Evolutionary conservation across 1,284 basidiomycete species (phyloP), one percentile per base, ranked within the genome.

Genomic region (Peniophora sp.): DNA sequence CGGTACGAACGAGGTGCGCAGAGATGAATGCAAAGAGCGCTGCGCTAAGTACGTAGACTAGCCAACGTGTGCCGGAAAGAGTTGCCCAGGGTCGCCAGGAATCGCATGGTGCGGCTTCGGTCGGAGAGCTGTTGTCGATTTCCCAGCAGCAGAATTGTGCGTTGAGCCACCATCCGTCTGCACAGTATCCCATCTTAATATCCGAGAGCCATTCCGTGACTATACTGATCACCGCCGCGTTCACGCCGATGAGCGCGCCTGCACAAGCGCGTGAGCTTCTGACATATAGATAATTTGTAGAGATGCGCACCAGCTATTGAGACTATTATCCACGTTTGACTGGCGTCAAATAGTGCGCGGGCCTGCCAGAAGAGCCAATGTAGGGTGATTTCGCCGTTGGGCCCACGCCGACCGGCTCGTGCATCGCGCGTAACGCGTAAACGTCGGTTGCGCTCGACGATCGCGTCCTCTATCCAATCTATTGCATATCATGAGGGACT

Each of bases 131-230:
- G 11, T 80, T 79, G 59, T 94, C 92, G 53, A 92, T 84, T 64
- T 95, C 93, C 90, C 92, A 94, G 65, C 97, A 99, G 69, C 97
- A 99, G 66, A 98, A 98, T 63, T 97, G 92, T 61, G 92, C 85
- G 66, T 95, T 97, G 52, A 99, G 68, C 96, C 97, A 99, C 97
- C 97, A 99, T 2, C 92, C 95, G 52, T 95, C 90, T 1, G 83
- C 80, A 67, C 97, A 99, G 64, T 97, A 96, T 0, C 97, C 97
- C 73, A 94, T 89, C 72, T 98, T 98, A 55, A 98, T 81, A 66
- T 99, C 95, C 1, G 94, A 95, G 9, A 98, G 79, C 97, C 97
- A 99, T 67, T 90, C 92, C n/a, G 93, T 97, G 52, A 94, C 75
- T 59, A 99, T 97, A 38, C 93, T 94, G 57, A 98, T 96, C 53